phyloP scores from a whole-genome alignment of 164 flowering plant genomes.

The Macadamia integrifolia region DNA sequence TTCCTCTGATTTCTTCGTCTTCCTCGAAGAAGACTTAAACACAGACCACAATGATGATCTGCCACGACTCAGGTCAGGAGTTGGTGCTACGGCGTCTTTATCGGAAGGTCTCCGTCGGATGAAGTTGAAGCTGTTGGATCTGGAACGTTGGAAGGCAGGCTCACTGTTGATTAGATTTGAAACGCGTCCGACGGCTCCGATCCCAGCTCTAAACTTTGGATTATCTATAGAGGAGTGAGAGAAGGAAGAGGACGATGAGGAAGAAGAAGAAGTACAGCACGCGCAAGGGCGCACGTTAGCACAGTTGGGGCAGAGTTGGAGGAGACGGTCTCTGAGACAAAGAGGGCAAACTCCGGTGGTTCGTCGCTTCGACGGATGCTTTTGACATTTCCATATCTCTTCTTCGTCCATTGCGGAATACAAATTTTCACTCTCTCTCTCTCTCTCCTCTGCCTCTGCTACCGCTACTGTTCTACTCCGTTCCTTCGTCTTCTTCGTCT shows the following conservation, averaged over 20 bases:
- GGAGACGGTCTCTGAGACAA: slow-evolving; percentile 56
- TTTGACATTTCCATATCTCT: slow-evolving; percentile 47
- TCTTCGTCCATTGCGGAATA: slow-evolving; percentile 27
- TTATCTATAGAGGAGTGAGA: not conserved
- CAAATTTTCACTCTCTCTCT: not conserved
- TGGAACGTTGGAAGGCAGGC: slow-evolving; percentile 23
- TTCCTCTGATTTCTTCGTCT: slow-evolving; percentile 23
- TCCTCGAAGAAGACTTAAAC: slow-evolving; percentile 19
- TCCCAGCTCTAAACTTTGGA: not conserved
- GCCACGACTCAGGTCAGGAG: slow-evolving; percentile 1
- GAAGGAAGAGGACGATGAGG: slow-evolving; percentile 8
- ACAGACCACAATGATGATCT: slow-evolving; percentile 42
- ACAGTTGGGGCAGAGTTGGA: slow-evolving; percentile 58
- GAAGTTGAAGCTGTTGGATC: slow-evolving; percentile 40
- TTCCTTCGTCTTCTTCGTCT: no score
- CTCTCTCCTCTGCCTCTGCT: no score
- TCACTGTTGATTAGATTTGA: slow-evolving; percentile 27
- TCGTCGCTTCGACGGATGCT: slow-evolving; percentile 47
- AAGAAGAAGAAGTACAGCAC: slow-evolving; percentile 29
- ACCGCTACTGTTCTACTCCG: no score
- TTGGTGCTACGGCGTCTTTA: not conserved
- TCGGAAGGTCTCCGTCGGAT: slow-evolving; percentile 25
- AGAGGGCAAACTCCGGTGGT: slow-evolving; percentile 47
- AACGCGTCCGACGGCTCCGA: slow-evolving; percentile 22
- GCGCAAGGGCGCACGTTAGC: slow-evolving; percentile 52